Base-by-base conservation (phyloP, 2,329 filamentous ascomycete species). In the Colletotrichum agaves region DNA sequence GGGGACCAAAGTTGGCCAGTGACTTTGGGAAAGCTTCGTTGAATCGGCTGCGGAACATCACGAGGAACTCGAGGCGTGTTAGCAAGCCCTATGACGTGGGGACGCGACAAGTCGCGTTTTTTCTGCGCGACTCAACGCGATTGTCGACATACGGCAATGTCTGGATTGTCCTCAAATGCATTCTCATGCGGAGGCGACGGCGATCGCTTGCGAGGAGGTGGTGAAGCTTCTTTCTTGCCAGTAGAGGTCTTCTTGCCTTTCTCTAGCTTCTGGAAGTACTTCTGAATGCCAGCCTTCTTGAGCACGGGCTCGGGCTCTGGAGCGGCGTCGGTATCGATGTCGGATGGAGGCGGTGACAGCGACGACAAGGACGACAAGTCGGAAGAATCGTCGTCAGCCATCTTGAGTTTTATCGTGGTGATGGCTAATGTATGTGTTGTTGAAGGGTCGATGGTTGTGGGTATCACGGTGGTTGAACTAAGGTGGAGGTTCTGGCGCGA, bases 11-110 rank as follows among this genome's bases (percentile, higher is more conserved):
- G 77, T 97, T 93, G 72, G 93, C 86, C 39, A 97, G 85, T 35
- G 93, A 96, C 79, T 94, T 91, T 53, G 94, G 91, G 73, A 99
- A 96, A 69, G 89, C 91, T 69, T 97, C 94, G 80, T 87, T 90
- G 80, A 99, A 98, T 76, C 96, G 93, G 79, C 92, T 92, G 78
- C 95, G 90, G 81, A 98, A 99, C 93, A 97, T 98, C 73, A 98
- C 93, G 79, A 99, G 93, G 81, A 99, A 98, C 93, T 98, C 74
- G 72, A 73, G 73, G 63, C 72, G 64, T 65, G 74, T 79, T 76
- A 80, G 79, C 74, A 70, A 62, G 67, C 66, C 69, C 65, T 69
- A 74, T 74, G 72, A 73, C 73, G 72, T 77, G 72, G 72, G 71
- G 37, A 85, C 86, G 86, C 85, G 84, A 84, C 77, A 74, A 76